These are phyloP conservation scores for Eragrostis nindensis DNA, from an alignment of 176 grass and related monocot genomes.

Conservation along the genomic window DNA sequence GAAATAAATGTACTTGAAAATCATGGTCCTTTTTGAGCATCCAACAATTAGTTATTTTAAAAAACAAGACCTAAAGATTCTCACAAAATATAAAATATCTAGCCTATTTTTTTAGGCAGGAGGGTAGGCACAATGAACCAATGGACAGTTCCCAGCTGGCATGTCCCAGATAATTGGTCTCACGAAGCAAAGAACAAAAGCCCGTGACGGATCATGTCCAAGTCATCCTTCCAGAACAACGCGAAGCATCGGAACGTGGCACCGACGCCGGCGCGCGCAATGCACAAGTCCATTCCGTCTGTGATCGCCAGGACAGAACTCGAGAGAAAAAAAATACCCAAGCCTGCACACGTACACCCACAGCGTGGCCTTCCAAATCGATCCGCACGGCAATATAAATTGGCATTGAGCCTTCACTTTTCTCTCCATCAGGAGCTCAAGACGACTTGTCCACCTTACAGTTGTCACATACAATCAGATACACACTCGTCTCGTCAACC, in stretches of 20 bases:
- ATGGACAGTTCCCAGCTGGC: not conserved
- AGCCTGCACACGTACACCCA: not conserved
- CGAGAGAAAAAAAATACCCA: too few relatives aligned
- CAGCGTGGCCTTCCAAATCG: not conserved
- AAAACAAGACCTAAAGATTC: too few relatives aligned
- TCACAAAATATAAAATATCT: too few relatives aligned
- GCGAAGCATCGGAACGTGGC: not conserved
- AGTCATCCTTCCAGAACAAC: not conserved
- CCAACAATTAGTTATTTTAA: too few relatives aligned
- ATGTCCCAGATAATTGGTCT: not conserved
- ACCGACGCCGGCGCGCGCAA: too few relatives aligned
- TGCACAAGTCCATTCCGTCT: too few relatives aligned
- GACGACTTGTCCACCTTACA: not conserved
- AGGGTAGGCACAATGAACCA: too few relatives aligned
- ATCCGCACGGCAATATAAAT: not conserved
- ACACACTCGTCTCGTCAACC: not conserved
- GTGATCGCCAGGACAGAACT: too few relatives aligned
- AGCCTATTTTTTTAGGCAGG: too few relatives aligned
- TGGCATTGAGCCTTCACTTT: not conserved
- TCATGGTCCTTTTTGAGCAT: too few relatives aligned
- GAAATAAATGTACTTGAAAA: too few relatives aligned
- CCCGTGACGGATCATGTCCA: not conserved
- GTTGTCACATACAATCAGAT: not conserved
- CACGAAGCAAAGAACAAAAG: not conserved
- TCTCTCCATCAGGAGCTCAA: not conserved